Base-by-base conservation (phyloP, 116 monocot genomes). In the Dioscorea cayenensis region DNA sequence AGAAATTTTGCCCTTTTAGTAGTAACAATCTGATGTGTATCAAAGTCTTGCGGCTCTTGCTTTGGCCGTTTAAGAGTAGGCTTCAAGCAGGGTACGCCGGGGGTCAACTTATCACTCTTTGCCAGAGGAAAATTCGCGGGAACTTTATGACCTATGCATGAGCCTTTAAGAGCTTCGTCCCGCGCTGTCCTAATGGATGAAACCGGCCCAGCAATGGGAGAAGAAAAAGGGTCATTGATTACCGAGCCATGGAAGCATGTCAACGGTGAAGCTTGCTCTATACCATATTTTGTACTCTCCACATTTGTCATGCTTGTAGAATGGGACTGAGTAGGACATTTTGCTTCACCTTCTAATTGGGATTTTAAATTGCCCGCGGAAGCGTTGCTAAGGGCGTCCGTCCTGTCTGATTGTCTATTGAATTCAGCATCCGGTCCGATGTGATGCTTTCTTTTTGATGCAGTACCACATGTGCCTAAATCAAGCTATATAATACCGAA, bases 401-500 rank as follows among this genome's bases (percentile, higher is more conserved):
- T 25, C 48, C 4, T 28, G 64, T 49, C 27, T 13, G 43, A 32
- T 59, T 51, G 22, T 60, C 28, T 25, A 68, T 21, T 12, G 51
- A 14, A 3, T 43, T 67, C 49, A 36, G 67, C 38, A 64, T 63
- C 65, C 32, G n/a, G 29, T 48, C 37, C n/a, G 52, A 67, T 60
- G 21, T 75, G 20, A 36, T 78, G 71, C 60, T 74, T 70, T 52
- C 7, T 65, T 28, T 28, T 70, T 16, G 19, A 22, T 23, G 22
- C 59, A 13, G 52, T 21, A 19, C 55, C 23, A 61, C 28, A 21
- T 71, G 75, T 71, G 55, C 78, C 78, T 70, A 83, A 78, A 67
- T 78, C 83, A 83, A 83, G 36, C 83, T 83, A 63, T 37, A 60
- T 27, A 22, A 29, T 55, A 9, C 36, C 36, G 43, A 43, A 43